Evolutionary conservation across 352 stramenopile genomes (phyloP), one percentile per base, ranked within the genome.

Genomic region (Globisporangium canariense): DNA sequence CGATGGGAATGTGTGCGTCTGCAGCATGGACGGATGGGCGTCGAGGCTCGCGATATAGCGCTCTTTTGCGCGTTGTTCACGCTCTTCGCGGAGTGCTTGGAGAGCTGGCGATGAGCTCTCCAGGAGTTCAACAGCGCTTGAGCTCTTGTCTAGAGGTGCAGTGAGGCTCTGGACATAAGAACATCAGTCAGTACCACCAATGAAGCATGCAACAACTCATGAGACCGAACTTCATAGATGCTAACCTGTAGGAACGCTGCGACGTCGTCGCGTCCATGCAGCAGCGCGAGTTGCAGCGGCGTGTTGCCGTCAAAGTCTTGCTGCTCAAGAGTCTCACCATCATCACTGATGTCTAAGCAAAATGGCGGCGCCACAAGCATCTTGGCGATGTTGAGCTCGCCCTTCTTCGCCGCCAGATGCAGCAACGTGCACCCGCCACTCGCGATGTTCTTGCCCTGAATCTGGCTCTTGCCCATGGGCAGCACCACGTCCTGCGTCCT

Each of bases 341-440:
- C 73, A 14, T 67, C 57, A 1, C 68, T 43, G 36, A 81, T 66
- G 4, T 47, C 41, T 10, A 47, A 22, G 41, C 40, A 14, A 45
- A 89, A 74, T 9, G 77, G 76, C 1, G 74, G 32, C 2, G 64
- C 68, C 11, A 90, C 50, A 2, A 94, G 66, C 58, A 74, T 45
- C 43, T 78, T 68, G 7, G 87, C 74, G 22, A 90, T 70, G 2
- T 73, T 62, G n/a, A 81, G 10, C 20, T 88, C 83, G 10, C 81
- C 81, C 18, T 85, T 85, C 36, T 76, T 78, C 2, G 74, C 81
- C n/a, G 86, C 82, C 30, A 89, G 55, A 68, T 94, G 86, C 45
- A 93, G 70, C 16, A 92, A 66, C 2, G 83, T 84, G 58, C 79
- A 83, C 0, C 86, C 86, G 64, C 86, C 86, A 65, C 77, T 92